Evolutionary conservation across 2,329 filamentous ascomycete genomes (phyloP).

Genomic region (Phyllosticta capitalensis): DNA sequence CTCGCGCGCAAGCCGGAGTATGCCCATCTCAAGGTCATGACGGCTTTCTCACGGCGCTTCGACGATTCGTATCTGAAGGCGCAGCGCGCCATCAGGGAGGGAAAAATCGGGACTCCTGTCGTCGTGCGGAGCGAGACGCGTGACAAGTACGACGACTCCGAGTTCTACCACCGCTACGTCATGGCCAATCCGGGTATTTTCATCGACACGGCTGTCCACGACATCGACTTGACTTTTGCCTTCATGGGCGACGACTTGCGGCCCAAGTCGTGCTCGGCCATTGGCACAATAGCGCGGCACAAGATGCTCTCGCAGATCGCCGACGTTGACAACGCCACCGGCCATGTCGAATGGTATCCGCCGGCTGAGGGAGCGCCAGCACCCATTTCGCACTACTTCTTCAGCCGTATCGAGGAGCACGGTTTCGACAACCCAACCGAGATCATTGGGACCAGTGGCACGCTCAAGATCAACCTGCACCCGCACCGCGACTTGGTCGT

Average conservation of each 20-base stretch:
- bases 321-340: constrained; percentile 38
- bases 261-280: constrained; percentile 29
- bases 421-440: constrained; percentile 38
- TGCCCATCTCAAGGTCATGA: constrained; percentile 34
- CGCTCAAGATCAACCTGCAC: constrained; percentile 9
- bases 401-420: constrained; percentile 33
- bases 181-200: constrained; percentile 28
- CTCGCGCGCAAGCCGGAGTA: constrained; percentile 22
- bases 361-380: constrained; percentile 18
- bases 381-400: constrained; percentile 37
- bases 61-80: constrained; percentile 35
- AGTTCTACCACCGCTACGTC: constrained; percentile 6
- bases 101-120: constrained; percentile 31
- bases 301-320: constrained; percentile 29
- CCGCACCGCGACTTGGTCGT: constrained; percentile 8
- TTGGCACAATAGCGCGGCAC: constrained; percentile 28
- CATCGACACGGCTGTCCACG: constrained; percentile 36
- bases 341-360: constrained; percentile 35
- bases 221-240: constrained; percentile 36
- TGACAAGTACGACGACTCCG: constrained; percentile 20
- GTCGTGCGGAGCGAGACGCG: constrained; percentile 35
- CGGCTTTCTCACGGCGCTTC: constrained; percentile 38
- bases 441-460: constrained; percentile 29
- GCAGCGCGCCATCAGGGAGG: constrained; percentile 24
- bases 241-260: constrained; percentile 29